Conservation (phyloP, 495 filamentous ascomycete genomes). For the Penicillium canariense region DNA sequence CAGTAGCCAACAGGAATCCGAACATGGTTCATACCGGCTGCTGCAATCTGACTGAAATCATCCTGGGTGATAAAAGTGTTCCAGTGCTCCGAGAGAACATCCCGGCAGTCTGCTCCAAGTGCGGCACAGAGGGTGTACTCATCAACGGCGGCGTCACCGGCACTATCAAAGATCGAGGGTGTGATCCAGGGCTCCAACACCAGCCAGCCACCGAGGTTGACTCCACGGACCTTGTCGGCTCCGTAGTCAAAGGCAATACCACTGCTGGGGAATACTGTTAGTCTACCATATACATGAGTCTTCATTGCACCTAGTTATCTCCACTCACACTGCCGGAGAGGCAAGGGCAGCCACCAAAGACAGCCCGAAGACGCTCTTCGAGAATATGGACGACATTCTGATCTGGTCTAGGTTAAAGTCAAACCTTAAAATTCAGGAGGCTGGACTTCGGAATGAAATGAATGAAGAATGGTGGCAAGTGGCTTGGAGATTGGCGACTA, state of each 20-base stretch:
- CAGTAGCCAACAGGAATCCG: constrained; percentile 81
- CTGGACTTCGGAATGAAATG: constrained; percentile 27
- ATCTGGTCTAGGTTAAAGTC: constrained; percentile 10
- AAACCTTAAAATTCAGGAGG: constrained; percentile 20
- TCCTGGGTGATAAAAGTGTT: constrained; percentile 60
- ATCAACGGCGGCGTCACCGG: constrained; percentile 53
- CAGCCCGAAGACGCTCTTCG: constrained; percentile 37
- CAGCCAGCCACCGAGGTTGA: constrained; percentile 60
- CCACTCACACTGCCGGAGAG: constrained; percentile 36
- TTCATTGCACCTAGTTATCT: background rate
- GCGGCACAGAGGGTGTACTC: constrained; percentile 57
- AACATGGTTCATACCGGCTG: constrained; percentile 69
- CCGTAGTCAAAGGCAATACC: constrained; percentile 45
- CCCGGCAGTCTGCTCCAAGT: constrained; percentile 50
- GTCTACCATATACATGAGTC: background rate
- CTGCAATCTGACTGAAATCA: constrained; percentile 66
- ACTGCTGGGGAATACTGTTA: constrained; percentile 21
- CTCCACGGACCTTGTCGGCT: constrained; percentile 48
- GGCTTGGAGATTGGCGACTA: constrained; percentile 37
- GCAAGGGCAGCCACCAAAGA: constrained; percentile 36
- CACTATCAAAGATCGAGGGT: constrained; percentile 57
- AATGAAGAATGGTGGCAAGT: constrained; percentile 25
- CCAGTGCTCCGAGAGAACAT: constrained; percentile 56
- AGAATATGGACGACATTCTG: constrained; percentile 39
- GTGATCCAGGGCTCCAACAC: constrained; percentile 65